These are phyloP conservation scores for Zygotorulaspora chibaensis DNA, from an alignment of 805 yeast genomes.

Conservation along the genomic window DNA sequence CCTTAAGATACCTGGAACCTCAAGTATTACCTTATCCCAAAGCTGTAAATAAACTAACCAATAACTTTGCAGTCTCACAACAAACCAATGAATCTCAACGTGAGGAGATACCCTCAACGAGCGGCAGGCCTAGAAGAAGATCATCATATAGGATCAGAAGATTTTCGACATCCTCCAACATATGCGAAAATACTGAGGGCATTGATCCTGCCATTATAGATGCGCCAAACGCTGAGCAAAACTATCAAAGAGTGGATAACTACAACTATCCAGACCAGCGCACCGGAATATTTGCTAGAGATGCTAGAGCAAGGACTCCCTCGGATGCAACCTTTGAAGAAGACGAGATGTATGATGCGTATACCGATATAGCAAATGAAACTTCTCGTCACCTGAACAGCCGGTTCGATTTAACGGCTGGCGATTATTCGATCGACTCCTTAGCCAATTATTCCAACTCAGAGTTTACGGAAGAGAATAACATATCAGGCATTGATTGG, in stretches of 20 bases:
- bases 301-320: conserved; percentile 4
- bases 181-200: conserved; percentile 10
- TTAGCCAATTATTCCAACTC: conserved; percentile 10
- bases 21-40: conserved; percentile 31
- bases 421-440: conserved; percentile 10
- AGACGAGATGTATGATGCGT: conserved; percentile 21
- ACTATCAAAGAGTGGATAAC: conserved; percentile 15
- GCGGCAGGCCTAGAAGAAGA: conserved; percentile 6
- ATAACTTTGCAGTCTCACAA: conserved; percentile 13
- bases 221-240: conserved; percentile 12
- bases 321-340: conserved; percentile 13
- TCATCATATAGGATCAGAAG: conserved; percentile 27
- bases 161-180: conserved; percentile 26
- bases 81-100: conserved; percentile 3
- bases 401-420: conserved; percentile 8
- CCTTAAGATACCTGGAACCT: conserved; percentile 29
- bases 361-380: conserved; percentile 13
- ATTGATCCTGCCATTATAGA: conserved; percentile 11
- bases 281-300: conserved; percentile 11
- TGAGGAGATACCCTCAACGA: background rate
- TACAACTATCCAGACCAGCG: conserved; percentile 14
- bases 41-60: conserved; percentile 19
- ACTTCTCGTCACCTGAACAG: conserved; percentile 8
- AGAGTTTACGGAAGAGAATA: conserved; percentile 38
- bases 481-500: conserved; percentile 62